Conservation (phyloP, 345 rosid species). For the Arabidopsis arenosa region DNA sequence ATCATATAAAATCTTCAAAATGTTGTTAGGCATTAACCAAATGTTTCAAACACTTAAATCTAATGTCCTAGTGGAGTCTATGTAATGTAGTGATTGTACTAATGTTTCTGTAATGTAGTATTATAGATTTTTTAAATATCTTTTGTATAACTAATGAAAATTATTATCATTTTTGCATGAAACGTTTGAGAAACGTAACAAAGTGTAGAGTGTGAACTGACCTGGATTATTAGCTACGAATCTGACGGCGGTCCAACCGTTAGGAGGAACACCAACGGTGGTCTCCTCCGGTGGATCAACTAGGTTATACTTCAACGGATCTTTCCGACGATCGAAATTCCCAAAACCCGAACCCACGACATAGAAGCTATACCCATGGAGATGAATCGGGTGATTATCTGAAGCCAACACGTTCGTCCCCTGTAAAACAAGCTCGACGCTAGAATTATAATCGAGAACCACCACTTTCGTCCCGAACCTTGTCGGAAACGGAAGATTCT, state of each 20-base stretch:
- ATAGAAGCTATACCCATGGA: constrained; percentile 78
- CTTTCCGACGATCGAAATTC: constrained; percentile 67
- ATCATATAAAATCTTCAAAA: no score
- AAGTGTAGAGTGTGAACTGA: constrained; percentile 29
- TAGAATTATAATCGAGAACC: constrained; percentile 70
- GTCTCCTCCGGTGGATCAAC: constrained; percentile 78
- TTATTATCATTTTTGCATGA: neutral
- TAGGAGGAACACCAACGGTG: constrained; percentile 79
- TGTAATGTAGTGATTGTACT: neutral
- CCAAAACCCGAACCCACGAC: constrained; percentile 81
- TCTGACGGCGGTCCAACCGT: constrained; percentile 90
- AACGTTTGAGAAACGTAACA: constrained; percentile 8
- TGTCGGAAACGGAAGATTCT: constrained; percentile 88
- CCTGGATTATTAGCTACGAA: constrained; percentile 88
- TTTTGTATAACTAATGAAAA: neutral
- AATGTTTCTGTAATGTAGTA: no score
- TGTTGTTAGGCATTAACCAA: no score
- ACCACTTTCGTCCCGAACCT: constrained; percentile 68
- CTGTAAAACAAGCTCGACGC: constrained; percentile 74
- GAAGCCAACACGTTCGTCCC: constrained; percentile 75
- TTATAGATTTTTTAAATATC: no score
- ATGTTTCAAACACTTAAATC: no score
- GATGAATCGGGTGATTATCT: constrained; percentile 87
- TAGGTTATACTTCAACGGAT: constrained; percentile 71
- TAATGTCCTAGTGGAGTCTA: no score